Percentiles rank a stretch among this genome's conserved stretches.
Conservation (phyloP, 495 filamentous ascomycete species). For the Xylaria flabelliformis region DNA sequence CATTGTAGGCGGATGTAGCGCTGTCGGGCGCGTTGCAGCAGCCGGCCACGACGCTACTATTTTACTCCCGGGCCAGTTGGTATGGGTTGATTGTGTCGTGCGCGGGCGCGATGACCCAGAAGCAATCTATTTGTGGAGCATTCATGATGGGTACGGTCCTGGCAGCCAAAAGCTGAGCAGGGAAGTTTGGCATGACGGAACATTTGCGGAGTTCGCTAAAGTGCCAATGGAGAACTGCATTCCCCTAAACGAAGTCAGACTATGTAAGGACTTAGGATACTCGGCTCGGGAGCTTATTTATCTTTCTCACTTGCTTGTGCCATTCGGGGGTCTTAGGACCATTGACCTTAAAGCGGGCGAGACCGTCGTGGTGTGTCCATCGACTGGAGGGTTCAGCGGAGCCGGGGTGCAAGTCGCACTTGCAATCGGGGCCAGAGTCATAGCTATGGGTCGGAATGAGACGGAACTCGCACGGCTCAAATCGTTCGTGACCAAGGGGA, state of each 20-base stretch:
- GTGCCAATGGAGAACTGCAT: slow-evolving; percentile 25
- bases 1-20: slow-evolving; percentile 14
- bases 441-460: slow-evolving; percentile 56
- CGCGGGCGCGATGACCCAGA: slow-evolving; percentile 10
- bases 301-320: slow-evolving; percentile 18
- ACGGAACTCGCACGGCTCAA: slow-evolving; percentile 31
- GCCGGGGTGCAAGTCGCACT: slow-evolving; percentile 52
- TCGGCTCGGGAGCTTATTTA: slow-evolving; percentile 15
- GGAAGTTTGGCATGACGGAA: slow-evolving; percentile 27
- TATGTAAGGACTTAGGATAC: slow-evolving; percentile 14
- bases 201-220: slow-evolving; percentile 17
- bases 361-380: slow-evolving; percentile 55
- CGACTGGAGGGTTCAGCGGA: slow-evolving; percentile 55
- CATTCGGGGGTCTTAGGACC: slow-evolving; percentile 53
- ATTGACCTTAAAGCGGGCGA: slow-evolving; percentile 57
- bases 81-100: slow-evolving; percentile 25
- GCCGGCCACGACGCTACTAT: slow-evolving; percentile 14
- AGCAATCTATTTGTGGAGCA: slow-evolving; percentile 5
- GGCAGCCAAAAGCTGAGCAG: slow-evolving; percentile 20
- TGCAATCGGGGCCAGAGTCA: slow-evolving; percentile 58
- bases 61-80: slow-evolving; percentile 9
- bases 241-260: slow-evolving; percentile 10
- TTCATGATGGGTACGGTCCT: slow-evolving; percentile 18
- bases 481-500: slow-evolving; percentile 4
- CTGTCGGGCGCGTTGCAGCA: slow-evolving; percentile 10